Percentiles rank a stretch among this genome's conserved stretches.
Conservation (phyloP, 495 filamentous ascomycete species). For the Penicillium simplicissimum region DNA sequence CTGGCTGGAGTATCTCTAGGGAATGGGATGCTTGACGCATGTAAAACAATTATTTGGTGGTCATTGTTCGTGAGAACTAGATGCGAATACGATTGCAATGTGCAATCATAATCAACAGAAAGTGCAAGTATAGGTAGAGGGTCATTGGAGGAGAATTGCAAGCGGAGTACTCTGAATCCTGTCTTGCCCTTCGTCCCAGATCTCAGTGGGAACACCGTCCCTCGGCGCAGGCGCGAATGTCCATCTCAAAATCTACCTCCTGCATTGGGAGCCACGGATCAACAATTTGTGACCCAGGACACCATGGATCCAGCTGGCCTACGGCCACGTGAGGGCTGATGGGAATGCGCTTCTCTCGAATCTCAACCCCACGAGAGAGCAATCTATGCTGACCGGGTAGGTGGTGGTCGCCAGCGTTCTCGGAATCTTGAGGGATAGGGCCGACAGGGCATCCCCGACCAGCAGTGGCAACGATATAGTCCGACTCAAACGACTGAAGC, state of each 20-base stretch:
- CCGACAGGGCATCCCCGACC: constrained; percentile 39
- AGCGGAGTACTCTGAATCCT: too few species aligned
- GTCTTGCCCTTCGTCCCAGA: background rate
- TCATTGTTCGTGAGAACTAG: too few species aligned
- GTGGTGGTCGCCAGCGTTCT: constrained; percentile 12
- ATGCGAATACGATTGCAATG: background rate
- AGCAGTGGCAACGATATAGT: constrained; percentile 64
- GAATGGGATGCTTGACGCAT: too few species aligned
- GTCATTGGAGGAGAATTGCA: too few species aligned
- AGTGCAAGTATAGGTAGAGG: background rate
- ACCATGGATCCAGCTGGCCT: constrained; percentile 27
- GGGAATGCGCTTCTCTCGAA: constrained; percentile 16
- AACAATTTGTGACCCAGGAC: constrained; percentile 5
- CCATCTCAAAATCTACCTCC: constrained; percentile 29
- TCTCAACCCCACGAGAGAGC: background rate
- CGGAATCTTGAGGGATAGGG: constrained; percentile 4
- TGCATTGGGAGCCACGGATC: constrained; percentile 33
- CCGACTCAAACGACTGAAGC: constrained; percentile 58
- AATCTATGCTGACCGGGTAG: constrained; percentile 7
- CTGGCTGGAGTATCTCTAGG: too few species aligned
- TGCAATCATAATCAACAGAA: background rate
- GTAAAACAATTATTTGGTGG: too few species aligned
- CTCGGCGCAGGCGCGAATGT: constrained; percentile 29
- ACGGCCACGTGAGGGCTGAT: constrained; percentile 13
- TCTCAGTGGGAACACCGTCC: constrained; percentile 22